Evolutionary conservation across 768 basidiomycete species (phyloP), one percentile per base, ranked within the genome.

Genomic region (Erythrobasidium yunnanense): DNA sequence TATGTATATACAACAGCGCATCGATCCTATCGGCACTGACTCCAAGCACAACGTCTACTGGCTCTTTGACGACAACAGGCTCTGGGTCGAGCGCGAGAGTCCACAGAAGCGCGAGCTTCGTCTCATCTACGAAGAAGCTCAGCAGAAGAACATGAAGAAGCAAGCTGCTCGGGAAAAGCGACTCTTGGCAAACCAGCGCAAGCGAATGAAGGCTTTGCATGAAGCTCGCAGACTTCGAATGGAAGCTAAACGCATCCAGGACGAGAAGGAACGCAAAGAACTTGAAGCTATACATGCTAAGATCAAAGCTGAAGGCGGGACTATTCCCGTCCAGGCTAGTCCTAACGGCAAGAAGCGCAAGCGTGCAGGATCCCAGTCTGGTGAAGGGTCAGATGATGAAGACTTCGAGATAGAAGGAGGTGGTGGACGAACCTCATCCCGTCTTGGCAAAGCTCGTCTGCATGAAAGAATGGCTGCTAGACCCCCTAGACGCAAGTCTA

Each of bases 1-100:
- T 32, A 4, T 33, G 7, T 68, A 22, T 18, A n/a, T n/a, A n/a
- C n/a, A 3, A 38, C 65, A 91, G 89, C 85, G 89, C 25, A 83
- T 86, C 62, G 87, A 89, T 71, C 88, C 89, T 7, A 82, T 90
- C 67, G 89, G 89, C 4, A 88, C 87, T 70, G 89, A 90, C 71
- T 81, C 81, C 42, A 84, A 85, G 72, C 79, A 78, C 5, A 88
- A 89, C 74, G 84, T 85, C 0, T 90, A 89, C 73, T 90, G 88
- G 88, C 76, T 89, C 23, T 87, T 91, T 69, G 88, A 89, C 46
- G 87, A 83, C 60, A 85, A 89, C 72, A 85, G 89, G 23, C 79
- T 91, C 23, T 91, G 89, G 89, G 83, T 89, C 47, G 88, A 90
- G 73, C 85, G 87, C 1, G 55, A 68, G 18, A 66, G 71, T 57